A percentile compares a stretch with the other conserved stretches of the same genome.
These are phyloP conservation scores for Pseudogymnoascus sp. DNA, from an alignment of 2,329 filamentous ascomycete species.

Conservation along the genomic window DNA sequence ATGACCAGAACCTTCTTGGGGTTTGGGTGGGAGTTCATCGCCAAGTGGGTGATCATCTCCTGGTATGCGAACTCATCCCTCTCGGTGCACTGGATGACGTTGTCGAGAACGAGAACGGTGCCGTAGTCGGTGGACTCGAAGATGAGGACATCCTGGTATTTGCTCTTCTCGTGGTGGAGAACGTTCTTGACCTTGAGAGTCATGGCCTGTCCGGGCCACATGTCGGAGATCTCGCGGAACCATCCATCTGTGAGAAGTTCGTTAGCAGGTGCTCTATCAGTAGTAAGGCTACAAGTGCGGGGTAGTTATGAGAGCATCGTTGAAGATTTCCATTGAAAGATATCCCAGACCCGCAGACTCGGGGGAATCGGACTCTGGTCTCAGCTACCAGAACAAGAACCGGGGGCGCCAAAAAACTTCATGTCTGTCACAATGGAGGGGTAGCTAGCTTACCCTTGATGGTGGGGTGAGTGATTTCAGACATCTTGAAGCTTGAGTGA, in stretches of 20 bases:
- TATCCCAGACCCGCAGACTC: not conserved
- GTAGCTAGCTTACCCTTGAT: conserved; percentile 46
- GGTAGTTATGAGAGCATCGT: not conserved
- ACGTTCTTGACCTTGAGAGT: conserved; percentile 96
- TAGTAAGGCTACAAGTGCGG: conserved; percentile 8
- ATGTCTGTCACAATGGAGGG: conserved; percentile 17
- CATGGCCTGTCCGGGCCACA: conserved; percentile 99
- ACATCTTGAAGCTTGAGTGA: conserved; percentile 34
- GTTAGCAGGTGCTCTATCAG: conserved; percentile 13
- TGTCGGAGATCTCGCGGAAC: conserved; percentile 98
- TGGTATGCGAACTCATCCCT: conserved; percentile 99
- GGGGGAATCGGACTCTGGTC: not conserved
- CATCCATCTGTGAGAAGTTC: conserved; percentile 70
- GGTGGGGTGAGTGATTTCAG: conserved; percentile 49
- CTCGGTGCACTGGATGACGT: conserved; percentile 98
- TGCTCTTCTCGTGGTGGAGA: conserved; percentile 96
- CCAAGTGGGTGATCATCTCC: conserved; percentile 99
- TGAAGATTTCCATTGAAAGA: not conserved
- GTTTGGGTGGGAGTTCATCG: conserved; percentile 96
- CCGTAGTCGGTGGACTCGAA: conserved; percentile 98
- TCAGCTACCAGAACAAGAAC: not conserved
- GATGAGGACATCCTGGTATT: conserved; percentile 98
- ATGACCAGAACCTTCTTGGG: conserved; percentile 98
- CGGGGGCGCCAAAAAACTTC: not conserved
- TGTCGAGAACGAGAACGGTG: conserved; percentile 93